Evolutionary conservation across 83 land plant genomes (phyloP).

Genomic region (Picea abies): DNA sequence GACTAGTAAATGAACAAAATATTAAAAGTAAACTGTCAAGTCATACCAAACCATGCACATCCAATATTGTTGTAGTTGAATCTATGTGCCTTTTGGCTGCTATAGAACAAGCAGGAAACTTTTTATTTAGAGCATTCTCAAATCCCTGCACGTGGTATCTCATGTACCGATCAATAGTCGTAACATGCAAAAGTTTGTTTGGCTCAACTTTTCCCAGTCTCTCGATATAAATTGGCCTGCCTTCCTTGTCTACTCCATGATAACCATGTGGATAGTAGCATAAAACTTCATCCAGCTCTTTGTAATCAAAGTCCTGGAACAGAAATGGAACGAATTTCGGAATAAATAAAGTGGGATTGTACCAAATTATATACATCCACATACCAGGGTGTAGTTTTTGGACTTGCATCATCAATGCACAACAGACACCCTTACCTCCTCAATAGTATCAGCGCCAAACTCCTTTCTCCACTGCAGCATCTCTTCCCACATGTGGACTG

Average conservation of each 20-base stretch:
- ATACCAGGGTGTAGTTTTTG: too few species aligned
- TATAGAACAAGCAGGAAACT: constrained; percentile 74
- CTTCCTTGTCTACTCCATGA: constrained; percentile 80
- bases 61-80: constrained; percentile 66
- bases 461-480: constrained; percentile 78
- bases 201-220: constrained; percentile 73
- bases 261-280: constrained; percentile 78
- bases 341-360: background rate
- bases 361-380: background rate
- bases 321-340: background rate
- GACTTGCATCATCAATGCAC: background rate
- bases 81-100: constrained; percentile 68
- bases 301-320: constrained; percentile 66
- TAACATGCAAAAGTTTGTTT: constrained; percentile 60
- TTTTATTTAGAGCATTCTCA: constrained; percentile 57
- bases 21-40: background rate
- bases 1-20: background rate
- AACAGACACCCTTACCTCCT: constrained; percentile 40
- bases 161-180: constrained; percentile 71
- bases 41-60: constrained; percentile 77
- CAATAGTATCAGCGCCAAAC: constrained; percentile 63
- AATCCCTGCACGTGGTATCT: constrained; percentile 80
- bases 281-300: constrained; percentile 60
- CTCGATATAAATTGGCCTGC: constrained; percentile 69
- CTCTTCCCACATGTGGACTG: constrained; percentile 70